These are phyloP conservation scores for Medicago lupulina DNA, from an alignment of 306 rosid genomes.

Conservation along the genomic window DNA sequence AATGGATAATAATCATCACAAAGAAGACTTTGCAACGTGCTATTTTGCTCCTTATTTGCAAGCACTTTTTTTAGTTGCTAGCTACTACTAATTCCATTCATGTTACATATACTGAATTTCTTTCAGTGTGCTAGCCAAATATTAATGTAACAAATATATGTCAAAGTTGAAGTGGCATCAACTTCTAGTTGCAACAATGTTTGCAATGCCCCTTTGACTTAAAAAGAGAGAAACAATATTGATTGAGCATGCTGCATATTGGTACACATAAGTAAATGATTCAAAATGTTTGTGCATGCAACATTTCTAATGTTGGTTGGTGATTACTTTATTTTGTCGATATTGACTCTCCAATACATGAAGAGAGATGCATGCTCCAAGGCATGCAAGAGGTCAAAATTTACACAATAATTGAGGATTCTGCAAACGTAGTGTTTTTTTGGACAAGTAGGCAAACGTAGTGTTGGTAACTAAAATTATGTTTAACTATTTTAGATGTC, in stretches of 20 bases:
- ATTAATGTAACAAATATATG: background rate
- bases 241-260: background rate
- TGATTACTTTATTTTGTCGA: background rate
- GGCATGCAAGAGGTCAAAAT: background rate
- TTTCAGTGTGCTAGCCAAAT: background rate
- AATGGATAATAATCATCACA: too few species aligned
- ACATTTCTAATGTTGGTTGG: constrained; percentile 11
- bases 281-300: background rate
- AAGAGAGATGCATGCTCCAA: background rate
- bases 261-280: background rate
- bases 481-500: too few species aligned
- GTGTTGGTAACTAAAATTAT: too few species aligned
- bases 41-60: too few species aligned
- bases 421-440: too few species aligned
- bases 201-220: background rate
- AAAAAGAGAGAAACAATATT: constrained; percentile 10
- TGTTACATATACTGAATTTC: background rate
- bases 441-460: too few species aligned
- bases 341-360: background rate
- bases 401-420: background rate
- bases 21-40: too few species aligned
- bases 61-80: too few species aligned
- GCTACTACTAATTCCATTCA: too few species aligned
- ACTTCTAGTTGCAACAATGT: too few species aligned
- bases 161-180: background rate